These are phyloP conservation scores for Seiridium unicorne DNA, from an alignment of 2,329 filamentous ascomycete genomes.

Conservation along the genomic window DNA sequence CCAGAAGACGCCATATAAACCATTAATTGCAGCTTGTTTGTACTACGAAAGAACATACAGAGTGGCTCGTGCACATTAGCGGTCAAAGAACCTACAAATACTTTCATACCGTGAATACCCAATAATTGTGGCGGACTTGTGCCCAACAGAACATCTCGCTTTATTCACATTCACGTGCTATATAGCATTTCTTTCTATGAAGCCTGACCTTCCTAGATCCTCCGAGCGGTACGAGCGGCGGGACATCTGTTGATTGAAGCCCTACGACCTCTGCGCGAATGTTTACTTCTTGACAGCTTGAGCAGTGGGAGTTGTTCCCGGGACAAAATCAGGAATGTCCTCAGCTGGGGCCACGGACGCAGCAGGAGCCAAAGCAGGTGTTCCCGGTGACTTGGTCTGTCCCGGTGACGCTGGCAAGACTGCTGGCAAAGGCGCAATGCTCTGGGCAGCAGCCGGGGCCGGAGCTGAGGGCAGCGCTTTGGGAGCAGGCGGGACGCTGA, in stretches of 20 bases:
- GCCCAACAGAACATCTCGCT: too few relatives aligned
- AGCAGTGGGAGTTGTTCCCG: background rate
- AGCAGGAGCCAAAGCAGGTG: background rate
- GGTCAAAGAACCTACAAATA: background rate
- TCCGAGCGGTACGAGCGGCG: too few relatives aligned
- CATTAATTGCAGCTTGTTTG: background rate
- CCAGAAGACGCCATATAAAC: background rate
- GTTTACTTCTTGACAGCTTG: background rate
- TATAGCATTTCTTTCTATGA: too few relatives aligned
- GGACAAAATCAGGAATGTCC: slow-evolving; percentile 3
- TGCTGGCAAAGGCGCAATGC: background rate
- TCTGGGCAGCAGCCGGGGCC: background rate
- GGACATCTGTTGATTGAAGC: too few relatives aligned
- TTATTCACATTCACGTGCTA: too few relatives aligned
- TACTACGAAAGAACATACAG: background rate
- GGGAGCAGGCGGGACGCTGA: background rate
- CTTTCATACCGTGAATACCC: too few relatives aligned
- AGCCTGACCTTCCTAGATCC: too few relatives aligned
- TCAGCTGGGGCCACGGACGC: background rate
- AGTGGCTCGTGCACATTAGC: background rate
- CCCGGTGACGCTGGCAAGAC: background rate
- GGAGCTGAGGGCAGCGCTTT: background rate
- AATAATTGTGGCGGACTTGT: too few relatives aligned
- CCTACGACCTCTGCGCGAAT: too few relatives aligned
- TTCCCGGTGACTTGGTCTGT: background rate